Evolutionary conservation across 1,284 basidiomycete species (phyloP).

Genomic region (Cryptococcus amylolentus): DNA sequence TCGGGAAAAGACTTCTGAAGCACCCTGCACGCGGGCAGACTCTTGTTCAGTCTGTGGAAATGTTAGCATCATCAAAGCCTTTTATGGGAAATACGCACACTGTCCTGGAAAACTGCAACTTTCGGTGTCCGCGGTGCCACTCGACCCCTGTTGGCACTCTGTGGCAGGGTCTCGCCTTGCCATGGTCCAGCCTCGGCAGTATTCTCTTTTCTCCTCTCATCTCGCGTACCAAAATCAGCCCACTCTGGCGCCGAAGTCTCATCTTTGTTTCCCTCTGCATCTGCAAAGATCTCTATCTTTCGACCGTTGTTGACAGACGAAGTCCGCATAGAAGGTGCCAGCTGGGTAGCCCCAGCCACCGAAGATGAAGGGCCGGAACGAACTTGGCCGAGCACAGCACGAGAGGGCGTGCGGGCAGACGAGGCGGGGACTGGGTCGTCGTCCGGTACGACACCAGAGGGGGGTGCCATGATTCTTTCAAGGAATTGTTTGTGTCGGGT

Average conservation of each 20-base stretch:
- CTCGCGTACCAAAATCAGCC: constrained; percentile 53
- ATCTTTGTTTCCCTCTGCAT: constrained; percentile 25
- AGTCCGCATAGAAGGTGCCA: constrained; percentile 21
- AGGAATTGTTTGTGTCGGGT: constrained; percentile 78
- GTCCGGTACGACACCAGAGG: constrained; percentile 38
- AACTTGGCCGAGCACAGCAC: constrained; percentile 34
- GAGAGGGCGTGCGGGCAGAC: constrained; percentile 9
- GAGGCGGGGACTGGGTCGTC: constrained; percentile 26
- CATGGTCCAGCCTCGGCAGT: constrained; percentile 51
- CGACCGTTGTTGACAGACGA: constrained; percentile 42
- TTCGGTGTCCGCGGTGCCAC: constrained; percentile 50
- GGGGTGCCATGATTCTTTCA: constrained; percentile 58
- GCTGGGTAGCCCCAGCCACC: constrained; percentile 28
- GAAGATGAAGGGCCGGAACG: constrained; percentile 15
- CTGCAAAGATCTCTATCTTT: constrained; percentile 51
- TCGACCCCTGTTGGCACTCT: constrained; percentile 31
- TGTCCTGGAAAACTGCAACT: constrained; percentile 55
- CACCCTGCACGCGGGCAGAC: constrained; percentile 20
- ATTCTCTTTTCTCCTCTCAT: constrained; percentile 54
- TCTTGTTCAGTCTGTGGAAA: background rate
- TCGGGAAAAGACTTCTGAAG: constrained; percentile 47
- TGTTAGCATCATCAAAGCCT: background rate
- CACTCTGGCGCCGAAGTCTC: constrained; percentile 44
- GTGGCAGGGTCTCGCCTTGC: constrained; percentile 53
- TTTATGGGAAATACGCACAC: constrained; percentile 30